Percentiles rank a stretch among this genome's conserved stretches.
phyloP scores from a whole-genome alignment of 768 basidiomycete genomes.

The Amanita muscaria region DNA sequence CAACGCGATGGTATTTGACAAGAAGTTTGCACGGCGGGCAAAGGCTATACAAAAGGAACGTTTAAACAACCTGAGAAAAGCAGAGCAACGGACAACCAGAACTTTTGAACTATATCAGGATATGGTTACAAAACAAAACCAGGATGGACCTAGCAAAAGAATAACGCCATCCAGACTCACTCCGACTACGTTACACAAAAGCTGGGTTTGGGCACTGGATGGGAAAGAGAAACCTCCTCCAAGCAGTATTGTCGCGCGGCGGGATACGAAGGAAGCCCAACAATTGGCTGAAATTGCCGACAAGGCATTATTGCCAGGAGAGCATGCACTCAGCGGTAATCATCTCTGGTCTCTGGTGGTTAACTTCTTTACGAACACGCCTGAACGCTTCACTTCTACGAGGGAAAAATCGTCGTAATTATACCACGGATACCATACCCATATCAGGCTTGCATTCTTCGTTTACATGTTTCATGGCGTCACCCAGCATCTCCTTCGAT shows the following conservation, averaged over 20 bases:
- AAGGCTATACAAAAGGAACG: conserved; percentile 59
- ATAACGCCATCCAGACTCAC: neutral
- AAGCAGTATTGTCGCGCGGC: conserved; percentile 81
- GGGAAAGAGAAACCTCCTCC: conserved; percentile 80
- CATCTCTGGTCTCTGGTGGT: conserved; percentile 62
- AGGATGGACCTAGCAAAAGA: conserved; percentile 12
- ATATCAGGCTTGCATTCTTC: neutral
- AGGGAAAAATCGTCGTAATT: neutral
- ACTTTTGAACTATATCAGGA: conserved; percentile 44
- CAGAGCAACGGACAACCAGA: conserved; percentile 51
- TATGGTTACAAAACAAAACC: conserved; percentile 21
- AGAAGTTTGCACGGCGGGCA: conserved; percentile 52
- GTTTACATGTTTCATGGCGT: neutral
- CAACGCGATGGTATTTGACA: conserved; percentile 49
- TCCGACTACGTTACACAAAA: conserved; percentile 19
- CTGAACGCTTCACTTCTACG: conserved; percentile 32
- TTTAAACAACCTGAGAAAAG: conserved; percentile 52
- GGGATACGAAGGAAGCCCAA: conserved; percentile 78
- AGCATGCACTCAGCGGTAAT: conserved; percentile 53
- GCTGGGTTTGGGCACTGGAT: conserved; percentile 82
- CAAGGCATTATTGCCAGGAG: conserved; percentile 49
- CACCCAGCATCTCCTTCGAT: neutral
- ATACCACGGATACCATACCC: neutral
- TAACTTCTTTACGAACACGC: conserved; percentile 49
- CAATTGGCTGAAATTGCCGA: conserved; percentile 69